Evolutionary conservation across 1,139 yeast species (phyloP).

Genomic region (Candida sp.): DNA sequence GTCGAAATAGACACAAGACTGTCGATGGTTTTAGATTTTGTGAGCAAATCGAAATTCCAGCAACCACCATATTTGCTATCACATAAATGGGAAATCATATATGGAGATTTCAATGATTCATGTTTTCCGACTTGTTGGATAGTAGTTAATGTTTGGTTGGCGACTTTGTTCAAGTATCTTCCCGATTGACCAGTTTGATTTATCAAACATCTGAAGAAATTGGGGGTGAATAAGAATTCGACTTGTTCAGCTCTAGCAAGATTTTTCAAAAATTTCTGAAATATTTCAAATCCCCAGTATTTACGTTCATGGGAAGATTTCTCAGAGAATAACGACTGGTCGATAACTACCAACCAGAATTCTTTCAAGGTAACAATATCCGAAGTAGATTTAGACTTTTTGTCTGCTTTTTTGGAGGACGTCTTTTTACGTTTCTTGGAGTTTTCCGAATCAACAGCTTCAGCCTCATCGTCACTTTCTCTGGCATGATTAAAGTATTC

Average conservation of each 20-base stretch:
- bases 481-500: slow-evolving; percentile 29
- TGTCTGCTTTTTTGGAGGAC: slow-evolving; percentile 30
- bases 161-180: slow-evolving; percentile 65
- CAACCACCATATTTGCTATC: slow-evolving; percentile 54
- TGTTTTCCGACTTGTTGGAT: slow-evolving; percentile 36
- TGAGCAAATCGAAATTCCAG: slow-evolving; percentile 72
- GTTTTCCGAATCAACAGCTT: slow-evolving; percentile 16
- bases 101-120: slow-evolving; percentile 44
- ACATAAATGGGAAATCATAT: slow-evolving; percentile 46
- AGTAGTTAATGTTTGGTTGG: slow-evolving; percentile 47
- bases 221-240: slow-evolving; percentile 55
- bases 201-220: slow-evolving; percentile 69
- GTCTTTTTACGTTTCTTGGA: slow-evolving; percentile 26
- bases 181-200: slow-evolving; percentile 72
- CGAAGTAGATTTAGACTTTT: slow-evolving; percentile 16
- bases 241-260: slow-evolving; percentile 25
- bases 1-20: slow-evolving; percentile 35
- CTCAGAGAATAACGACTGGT: slow-evolving; percentile 73
- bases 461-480: slow-evolving; percentile 12
- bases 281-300: slow-evolving; percentile 80
- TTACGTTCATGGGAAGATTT: slow-evolving; percentile 85
- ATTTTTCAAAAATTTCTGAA: slow-evolving; percentile 42
- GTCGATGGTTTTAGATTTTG: slow-evolving; percentile 70
- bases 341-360: slow-evolving; percentile 80
- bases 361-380: slow-evolving; percentile 49